These are phyloP conservation scores for Thielaviopsis punctulata DNA, from an alignment of 2,329 filamentous ascomycete species.

Conservation along the genomic window DNA sequence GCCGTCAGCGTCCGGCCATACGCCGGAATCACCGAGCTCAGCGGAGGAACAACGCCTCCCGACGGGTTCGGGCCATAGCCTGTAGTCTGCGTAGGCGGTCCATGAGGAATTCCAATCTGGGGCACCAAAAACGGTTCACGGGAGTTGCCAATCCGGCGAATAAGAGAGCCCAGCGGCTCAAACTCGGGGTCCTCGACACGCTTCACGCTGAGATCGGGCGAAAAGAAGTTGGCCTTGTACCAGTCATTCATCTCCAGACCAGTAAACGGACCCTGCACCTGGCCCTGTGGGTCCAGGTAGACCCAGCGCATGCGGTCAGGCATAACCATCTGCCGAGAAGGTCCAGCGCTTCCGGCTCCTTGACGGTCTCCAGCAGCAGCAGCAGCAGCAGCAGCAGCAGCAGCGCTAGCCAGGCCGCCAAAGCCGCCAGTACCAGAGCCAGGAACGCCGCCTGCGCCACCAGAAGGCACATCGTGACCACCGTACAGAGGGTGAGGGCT, in stretches of 20 bases:
- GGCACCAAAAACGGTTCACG: slow-evolving; percentile 94
- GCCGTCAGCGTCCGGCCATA: slow-evolving; percentile 94
- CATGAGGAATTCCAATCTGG: slow-evolving; percentile 88
- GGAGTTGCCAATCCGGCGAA: slow-evolving; percentile 90
- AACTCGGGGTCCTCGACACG: slow-evolving; percentile 89
- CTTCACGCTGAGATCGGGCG: slow-evolving; percentile 82
- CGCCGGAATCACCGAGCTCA: slow-evolving; percentile 84
- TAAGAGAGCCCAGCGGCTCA: slow-evolving; percentile 85
- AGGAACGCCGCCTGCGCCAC: slow-evolving; percentile 13
- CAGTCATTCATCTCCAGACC: slow-evolving; percentile 98
- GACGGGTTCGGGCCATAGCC: slow-evolving; percentile 32
- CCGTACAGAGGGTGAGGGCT: slow-evolving; percentile 18
- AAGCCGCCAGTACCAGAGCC: not conserved
- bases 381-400: slow-evolving; percentile 20
- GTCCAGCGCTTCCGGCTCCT: slow-evolving; percentile 29
- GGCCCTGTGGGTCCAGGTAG: slow-evolving; percentile 85
- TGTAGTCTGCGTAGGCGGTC: slow-evolving; percentile 41
- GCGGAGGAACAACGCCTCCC: slow-evolving; percentile 63
- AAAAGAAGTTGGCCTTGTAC: slow-evolving; percentile 98
- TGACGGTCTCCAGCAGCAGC: slow-evolving; percentile 27
- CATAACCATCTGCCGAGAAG: slow-evolving; percentile 92
- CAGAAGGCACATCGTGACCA: slow-evolving; percentile 11
- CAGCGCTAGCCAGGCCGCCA: not conserved
- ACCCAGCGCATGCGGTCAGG: slow-evolving; percentile 98
- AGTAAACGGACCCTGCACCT: slow-evolving; percentile 85